Conservation (phyloP, 192 early-diverging fungal genomes). For the Chytriomyces confervae region DNA sequence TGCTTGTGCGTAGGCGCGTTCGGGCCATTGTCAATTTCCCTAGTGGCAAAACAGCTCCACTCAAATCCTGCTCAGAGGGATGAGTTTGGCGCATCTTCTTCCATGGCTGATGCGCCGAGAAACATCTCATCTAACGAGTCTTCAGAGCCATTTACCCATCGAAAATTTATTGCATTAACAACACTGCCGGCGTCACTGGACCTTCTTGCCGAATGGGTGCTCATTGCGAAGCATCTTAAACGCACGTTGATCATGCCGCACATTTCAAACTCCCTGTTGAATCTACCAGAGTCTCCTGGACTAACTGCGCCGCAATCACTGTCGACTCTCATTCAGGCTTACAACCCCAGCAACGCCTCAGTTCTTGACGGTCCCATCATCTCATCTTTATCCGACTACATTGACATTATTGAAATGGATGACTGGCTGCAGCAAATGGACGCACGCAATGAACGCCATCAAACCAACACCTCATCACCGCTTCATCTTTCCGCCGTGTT, state of each 20-base stretch:
- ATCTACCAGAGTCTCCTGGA: background rate
- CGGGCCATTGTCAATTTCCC: too few species aligned
- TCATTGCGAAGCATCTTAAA: slow-evolving; percentile 19
- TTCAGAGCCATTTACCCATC: background rate
- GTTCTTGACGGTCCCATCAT: slow-evolving; percentile 12
- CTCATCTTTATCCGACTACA: slow-evolving; percentile 5
- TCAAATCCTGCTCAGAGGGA: too few species aligned
- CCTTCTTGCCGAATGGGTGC: slow-evolving; percentile 25
- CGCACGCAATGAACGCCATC: background rate
- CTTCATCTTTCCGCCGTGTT: slow-evolving; percentile 6
- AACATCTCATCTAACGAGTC: too few species aligned
- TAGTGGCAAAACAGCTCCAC: too few species aligned
- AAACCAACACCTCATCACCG: background rate
- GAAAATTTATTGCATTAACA: slow-evolving; percentile 13
- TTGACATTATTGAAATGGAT: background rate
- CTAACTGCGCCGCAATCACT: background rate
- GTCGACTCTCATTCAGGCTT: background rate
- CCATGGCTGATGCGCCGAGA: too few species aligned
- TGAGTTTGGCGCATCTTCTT: too few species aligned
- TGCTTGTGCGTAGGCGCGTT: too few species aligned
- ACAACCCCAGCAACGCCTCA: background rate
- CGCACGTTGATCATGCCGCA: slow-evolving; percentile 16
- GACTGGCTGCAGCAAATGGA: slow-evolving; percentile 1
- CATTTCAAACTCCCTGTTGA: background rate
- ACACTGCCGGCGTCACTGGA: slow-evolving; percentile 9